Evolutionary conservation across 345 rosid genomes (phyloP).

Genomic region (Pistacia atlantica): DNA sequence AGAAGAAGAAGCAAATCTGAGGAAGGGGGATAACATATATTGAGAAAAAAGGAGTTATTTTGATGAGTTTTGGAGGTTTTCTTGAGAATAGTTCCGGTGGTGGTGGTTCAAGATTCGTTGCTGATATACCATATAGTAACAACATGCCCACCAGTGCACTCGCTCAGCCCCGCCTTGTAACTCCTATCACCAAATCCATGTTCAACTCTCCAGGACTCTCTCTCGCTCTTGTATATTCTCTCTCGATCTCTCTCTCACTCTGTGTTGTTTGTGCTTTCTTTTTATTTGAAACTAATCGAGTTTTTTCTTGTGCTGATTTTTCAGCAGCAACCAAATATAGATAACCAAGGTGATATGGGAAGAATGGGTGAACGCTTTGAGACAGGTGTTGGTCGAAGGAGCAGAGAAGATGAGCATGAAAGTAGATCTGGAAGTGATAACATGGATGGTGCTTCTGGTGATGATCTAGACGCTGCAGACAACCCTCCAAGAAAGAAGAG

Average conservation of each 20-base stretch:
- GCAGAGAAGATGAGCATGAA: conserved; percentile 60
- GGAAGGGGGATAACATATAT: background rate
- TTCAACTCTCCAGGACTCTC: conserved; percentile 82
- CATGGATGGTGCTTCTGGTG: conserved; percentile 93
- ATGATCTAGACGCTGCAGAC: conserved; percentile 87
- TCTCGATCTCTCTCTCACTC: background rate
- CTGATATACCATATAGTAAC: conserved; percentile 46
- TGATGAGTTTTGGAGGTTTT: conserved; percentile 85
- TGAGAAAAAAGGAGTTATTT: conserved; percentile 15
- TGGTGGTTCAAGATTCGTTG: conserved; percentile 50
- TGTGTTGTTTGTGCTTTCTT: background rate
- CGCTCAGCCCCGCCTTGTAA: conserved; percentile 51
- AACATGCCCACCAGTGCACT: conserved; percentile 60
- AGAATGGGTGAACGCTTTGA: conserved; percentile 43
- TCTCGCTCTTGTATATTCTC: conserved; percentile 60
- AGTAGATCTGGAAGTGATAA: conserved; percentile 99
- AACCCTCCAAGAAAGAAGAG: conserved; percentile 89
- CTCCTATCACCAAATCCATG: conserved; percentile 55
- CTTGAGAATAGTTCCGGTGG: conserved; percentile 50
- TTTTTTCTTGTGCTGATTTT: conserved; percentile 1
- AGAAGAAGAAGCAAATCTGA: conserved; percentile 15
- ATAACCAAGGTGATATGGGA: conserved; percentile 41
- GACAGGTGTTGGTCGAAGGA: conserved; percentile 35
- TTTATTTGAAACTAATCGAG: background rate
- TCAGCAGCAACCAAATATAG: conserved; percentile 57